Conservation (phyloP, 2,329 filamentous ascomycete genomes). For the Fusarium torreyae region DNA sequence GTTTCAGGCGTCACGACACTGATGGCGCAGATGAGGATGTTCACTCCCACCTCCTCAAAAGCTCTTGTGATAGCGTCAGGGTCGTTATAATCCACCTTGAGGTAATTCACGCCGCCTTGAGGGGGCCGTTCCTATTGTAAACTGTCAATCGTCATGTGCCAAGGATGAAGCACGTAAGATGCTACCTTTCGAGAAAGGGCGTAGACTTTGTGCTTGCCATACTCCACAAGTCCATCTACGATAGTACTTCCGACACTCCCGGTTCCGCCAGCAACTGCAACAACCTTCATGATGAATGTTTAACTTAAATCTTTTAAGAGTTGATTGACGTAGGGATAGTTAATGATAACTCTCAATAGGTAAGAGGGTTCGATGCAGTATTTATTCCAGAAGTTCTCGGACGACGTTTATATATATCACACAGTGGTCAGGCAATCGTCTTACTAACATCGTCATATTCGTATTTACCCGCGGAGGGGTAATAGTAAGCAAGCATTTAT, state of each 20-base stretch:
- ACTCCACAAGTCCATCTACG: conserved; percentile 35
- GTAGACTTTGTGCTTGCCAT: conserved; percentile 35
- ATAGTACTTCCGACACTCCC: conserved; percentile 40
- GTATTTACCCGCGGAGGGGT: background rate
- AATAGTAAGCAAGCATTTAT: background rate
- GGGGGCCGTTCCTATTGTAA: background rate
- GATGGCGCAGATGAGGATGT: conserved; percentile 42
- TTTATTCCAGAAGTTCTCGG: background rate
- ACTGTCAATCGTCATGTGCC: background rate
- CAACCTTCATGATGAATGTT: conserved; percentile 19
- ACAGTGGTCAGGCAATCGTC: background rate
- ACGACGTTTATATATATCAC: background rate
- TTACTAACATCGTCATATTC: background rate
- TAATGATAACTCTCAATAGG: background rate
- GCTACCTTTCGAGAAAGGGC: conserved; percentile 32
- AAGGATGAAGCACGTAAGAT: no score
- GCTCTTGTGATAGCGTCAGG: background rate
- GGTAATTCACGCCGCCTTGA: conserved; percentile 7
- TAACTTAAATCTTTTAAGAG: background rate
- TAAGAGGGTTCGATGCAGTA: background rate
- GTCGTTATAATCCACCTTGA: conserved; percentile 34
- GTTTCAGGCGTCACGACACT: conserved; percentile 31
- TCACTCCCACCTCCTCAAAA: conserved; percentile 19
- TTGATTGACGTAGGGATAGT: background rate
- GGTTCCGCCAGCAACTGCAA: conserved; percentile 42